A percentile compares a stretch with the other conserved stretches of the same genome.
phyloP scores from a whole-genome alignment of 2,329 filamentous ascomycete species.

The Leptosphaerulina australis region DNA sequence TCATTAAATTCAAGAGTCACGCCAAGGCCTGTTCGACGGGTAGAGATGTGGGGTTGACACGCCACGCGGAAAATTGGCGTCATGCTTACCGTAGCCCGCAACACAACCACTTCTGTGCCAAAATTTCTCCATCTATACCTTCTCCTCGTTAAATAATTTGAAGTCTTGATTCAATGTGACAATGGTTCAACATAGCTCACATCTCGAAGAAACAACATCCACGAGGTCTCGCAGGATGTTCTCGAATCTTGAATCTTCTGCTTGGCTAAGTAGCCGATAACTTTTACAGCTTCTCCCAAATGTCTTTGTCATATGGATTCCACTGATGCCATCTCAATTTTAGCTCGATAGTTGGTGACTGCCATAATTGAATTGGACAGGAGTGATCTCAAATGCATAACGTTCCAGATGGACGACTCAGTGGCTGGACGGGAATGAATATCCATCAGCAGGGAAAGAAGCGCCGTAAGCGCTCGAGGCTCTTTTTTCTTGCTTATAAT shows the following conservation, averaged over 20 bases:
- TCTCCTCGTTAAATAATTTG: no score
- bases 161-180: background rate
- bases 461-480: slow-evolving; percentile 1
- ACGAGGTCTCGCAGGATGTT: background rate
- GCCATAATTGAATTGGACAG: background rate
- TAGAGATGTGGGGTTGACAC: no score
- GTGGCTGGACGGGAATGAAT: slow-evolving; percentile 10
- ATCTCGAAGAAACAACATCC: background rate
- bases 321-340: slow-evolving; percentile 1
- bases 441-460: background rate
- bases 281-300: slow-evolving; percentile 7
- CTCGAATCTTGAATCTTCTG: background rate
- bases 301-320: background rate
- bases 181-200: background rate
- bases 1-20: no score
- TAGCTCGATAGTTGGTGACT: background rate
- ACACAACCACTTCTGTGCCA: no score
- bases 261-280: background rate
- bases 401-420: background rate
- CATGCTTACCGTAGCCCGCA: no score
- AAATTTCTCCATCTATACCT: no score
- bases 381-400: background rate
- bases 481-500: slow-evolving; percentile 1
- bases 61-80: no score
- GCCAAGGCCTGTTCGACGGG: no score